Evolutionary conservation across 306 rosid genomes (phyloP).

Genomic region (Oxytropis ochrocephala): DNA sequence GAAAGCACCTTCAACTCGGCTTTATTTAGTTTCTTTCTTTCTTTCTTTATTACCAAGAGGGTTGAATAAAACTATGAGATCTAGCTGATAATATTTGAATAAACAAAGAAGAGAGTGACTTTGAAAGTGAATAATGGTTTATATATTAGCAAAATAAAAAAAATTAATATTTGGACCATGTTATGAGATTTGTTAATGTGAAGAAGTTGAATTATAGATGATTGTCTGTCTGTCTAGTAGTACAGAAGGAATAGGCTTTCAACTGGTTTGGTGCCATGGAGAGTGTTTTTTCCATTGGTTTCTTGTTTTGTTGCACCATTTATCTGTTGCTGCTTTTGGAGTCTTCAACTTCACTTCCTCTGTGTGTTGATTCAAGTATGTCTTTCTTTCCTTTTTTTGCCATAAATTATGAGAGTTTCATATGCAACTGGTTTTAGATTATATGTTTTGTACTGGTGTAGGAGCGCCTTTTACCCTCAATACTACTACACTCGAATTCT

Average conservation of each 20-base stretch:
- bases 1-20: no score
- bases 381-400: not conserved
- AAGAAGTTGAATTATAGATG: conserved; percentile 4
- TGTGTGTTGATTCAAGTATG: conserved; percentile 81
- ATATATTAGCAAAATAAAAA: not conserved
- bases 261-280: conserved; percentile 43
- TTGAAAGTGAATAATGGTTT: conserved; percentile 16
- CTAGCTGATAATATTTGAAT: conserved; percentile 19
- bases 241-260: not conserved
- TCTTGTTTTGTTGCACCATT: conserved; percentile 39
- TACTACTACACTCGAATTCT: conserved; percentile 46
- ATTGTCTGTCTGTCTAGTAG: conserved; percentile 2
- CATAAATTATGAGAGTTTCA: not conserved
- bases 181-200: not conserved
- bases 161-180: not conserved
- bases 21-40: not conserved
- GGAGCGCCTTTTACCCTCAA: conserved; percentile 60
- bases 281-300: conserved; percentile 29
- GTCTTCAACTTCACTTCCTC: conserved; percentile 60
- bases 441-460: conserved; percentile 23
- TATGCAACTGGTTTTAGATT: not conserved
- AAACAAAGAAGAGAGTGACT: not conserved
- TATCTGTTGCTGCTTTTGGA: conserved; percentile 46
- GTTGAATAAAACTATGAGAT: conserved; percentile 10
- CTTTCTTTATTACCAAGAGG: not conserved